phyloP scores from a whole-genome alignment of 352 stramenopile genomes.

The Plasmopara halstedii region DNA sequence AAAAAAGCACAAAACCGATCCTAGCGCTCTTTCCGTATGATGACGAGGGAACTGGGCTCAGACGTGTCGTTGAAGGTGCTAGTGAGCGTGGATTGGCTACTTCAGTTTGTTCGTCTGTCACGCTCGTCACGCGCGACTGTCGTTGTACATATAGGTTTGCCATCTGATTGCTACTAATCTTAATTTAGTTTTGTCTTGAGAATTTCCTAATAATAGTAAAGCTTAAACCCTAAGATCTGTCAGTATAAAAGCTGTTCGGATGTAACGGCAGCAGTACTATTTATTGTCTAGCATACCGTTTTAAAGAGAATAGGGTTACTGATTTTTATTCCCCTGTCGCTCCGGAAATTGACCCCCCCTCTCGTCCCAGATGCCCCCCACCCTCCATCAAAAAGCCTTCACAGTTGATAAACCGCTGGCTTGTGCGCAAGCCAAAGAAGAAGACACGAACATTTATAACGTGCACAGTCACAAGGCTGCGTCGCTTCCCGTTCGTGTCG shows the following conservation, averaged over 20 bases:
- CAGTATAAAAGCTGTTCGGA: background rate
- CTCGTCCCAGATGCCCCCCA: constrained; percentile 12
- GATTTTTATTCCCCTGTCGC: constrained; percentile 18
- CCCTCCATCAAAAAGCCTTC: constrained; percentile 26
- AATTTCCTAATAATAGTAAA: background rate
- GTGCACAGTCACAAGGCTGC: background rate
- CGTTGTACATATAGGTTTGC: constrained; percentile 12
- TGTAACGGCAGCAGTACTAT: constrained; percentile 13
- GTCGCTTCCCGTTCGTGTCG: background rate
- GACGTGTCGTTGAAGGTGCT: constrained; percentile 11
- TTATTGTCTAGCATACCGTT: constrained; percentile 8
- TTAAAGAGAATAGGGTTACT: constrained; percentile 9
- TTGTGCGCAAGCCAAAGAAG: constrained; percentile 18
- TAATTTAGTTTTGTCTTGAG: background rate
- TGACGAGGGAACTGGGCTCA: no score
- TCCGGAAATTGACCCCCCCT: constrained; percentile 14
- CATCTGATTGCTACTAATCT: constrained; percentile 12
- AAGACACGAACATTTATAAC: background rate
- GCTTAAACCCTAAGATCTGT: no score
- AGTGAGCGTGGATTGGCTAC: constrained; percentile 18
- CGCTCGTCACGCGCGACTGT: constrained; percentile 45
- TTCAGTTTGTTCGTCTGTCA: constrained; percentile 46
- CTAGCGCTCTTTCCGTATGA: no score
- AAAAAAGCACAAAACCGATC: no score
- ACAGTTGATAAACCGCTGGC: constrained; percentile 39